Conservation (phyloP, 2,329 filamentous ascomycete genomes). For the Monosporascus sp. region DNA sequence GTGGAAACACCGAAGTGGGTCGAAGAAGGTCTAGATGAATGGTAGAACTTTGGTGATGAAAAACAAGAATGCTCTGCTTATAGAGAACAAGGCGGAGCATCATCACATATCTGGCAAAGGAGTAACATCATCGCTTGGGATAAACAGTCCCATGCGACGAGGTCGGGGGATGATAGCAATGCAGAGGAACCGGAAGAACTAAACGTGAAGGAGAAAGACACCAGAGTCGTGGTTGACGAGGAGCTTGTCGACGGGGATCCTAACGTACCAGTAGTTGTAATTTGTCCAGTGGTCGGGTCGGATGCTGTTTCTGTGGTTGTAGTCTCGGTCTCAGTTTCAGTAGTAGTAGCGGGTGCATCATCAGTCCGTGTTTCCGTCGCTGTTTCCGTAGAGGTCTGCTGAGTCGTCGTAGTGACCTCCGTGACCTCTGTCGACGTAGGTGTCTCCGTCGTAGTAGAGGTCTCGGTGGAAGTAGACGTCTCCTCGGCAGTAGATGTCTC, state of each 20-base stretch:
- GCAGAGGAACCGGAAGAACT: slow-evolving; percentile 10
- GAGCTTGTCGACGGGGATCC: neutral
- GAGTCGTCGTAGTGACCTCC: neutral
- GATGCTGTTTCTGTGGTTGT: neutral
- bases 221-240: slow-evolving; percentile 4
- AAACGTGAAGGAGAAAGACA: slow-evolving; percentile 4
- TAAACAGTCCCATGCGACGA: neutral
- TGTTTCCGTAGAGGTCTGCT: neutral
- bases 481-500: slow-evolving; percentile 4
- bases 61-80: too few relatives aligned
- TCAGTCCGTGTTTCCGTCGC: neutral
- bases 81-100: too few relatives aligned
- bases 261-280: neutral
- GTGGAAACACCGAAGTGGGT: too few relatives aligned
- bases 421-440: too few relatives aligned
- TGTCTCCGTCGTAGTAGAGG: too few relatives aligned
- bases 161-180: slow-evolving; percentile 1
- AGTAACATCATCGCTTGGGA: too few relatives aligned
- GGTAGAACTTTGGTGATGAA: too few relatives aligned
- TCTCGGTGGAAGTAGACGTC: neutral
- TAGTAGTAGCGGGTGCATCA: neutral
- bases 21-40: too few relatives aligned
- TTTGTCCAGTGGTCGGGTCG: neutral
- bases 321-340: neutral
- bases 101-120: too few relatives aligned